Base-by-base conservation (phyloP, 73 alveolate genomes). In the Paramecium sexaurelia region DNA sequence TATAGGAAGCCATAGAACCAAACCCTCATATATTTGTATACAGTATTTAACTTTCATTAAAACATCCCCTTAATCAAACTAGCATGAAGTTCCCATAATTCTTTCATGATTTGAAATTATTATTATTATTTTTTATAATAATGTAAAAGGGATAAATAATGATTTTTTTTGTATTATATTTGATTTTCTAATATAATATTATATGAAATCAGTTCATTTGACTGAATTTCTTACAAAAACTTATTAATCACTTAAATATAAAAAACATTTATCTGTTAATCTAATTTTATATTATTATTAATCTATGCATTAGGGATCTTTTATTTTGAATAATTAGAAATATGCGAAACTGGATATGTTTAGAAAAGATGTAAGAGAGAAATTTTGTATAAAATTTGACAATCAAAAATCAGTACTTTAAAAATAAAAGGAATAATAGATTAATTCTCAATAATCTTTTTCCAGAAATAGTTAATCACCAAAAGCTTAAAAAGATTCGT, bases 381-480 rank as follows among this genome's bases (percentile, higher is more conserved):
- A 29, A 24, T 61, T 61, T 32, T 10, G 45, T 8, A 19, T 20
- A 2, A 61, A 61, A 61, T 27, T 61, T 61, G 47, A 61, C 26
- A 61, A 61, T 61, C 29, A 61, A 61, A 26, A 61, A 61, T 26
- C 51, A 10, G 83, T 61, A 3, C 43, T 61, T 0, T 6, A 61
- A 6, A 61, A 61, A 61, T 41, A 22, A 0, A 61, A 61, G 24
- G 83, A 26, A 61, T 29, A 9, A 61, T 32, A 61, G 9, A 0
- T 15, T 7, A 61, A 61, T 61, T 20, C 83, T 61, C 43, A 26
- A 26, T 26, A 61, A 61, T 61, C 83, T 3, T 10, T 22, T 61
- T 61, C 26, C 27, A 26, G 83, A 29, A 61, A 32, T 61, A 61
- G 47, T 8, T 61, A 61, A 61, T 61, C 83, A 61, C 83, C 83